Conservation (phyloP, 768 basidiomycete species). For the Suillus brevipes region DNA sequence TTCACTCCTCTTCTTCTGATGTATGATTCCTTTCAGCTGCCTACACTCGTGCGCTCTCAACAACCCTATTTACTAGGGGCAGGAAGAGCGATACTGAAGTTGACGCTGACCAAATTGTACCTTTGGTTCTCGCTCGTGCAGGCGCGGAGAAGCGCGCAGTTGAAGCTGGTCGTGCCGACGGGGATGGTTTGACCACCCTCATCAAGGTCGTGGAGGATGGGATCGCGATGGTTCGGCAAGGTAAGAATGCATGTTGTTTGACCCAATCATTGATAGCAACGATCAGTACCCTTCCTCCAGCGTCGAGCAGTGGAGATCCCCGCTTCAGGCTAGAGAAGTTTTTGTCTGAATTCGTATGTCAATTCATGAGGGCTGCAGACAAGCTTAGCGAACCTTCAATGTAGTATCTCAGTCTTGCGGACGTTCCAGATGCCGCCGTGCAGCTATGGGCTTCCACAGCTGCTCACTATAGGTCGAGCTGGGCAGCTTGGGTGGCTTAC, state of each 20-base stretch:
- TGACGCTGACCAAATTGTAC: slow-evolving; percentile 67
- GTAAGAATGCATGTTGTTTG: slow-evolving; percentile 33
- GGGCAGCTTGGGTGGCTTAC: slow-evolving; percentile 73
- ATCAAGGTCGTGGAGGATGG: slow-evolving; percentile 64
- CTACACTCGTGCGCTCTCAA: slow-evolving; percentile 56
- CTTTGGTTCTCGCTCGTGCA: slow-evolving; percentile 62
- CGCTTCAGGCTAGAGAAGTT: slow-evolving; percentile 83
- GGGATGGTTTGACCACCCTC: slow-evolving; percentile 51
- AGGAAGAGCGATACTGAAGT: slow-evolving; percentile 20
- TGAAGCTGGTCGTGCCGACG: slow-evolving; percentile 50
- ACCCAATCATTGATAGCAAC: not conserved
- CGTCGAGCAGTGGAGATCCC: slow-evolving; percentile 68
- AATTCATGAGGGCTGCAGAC: not conserved
- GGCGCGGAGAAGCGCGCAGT: slow-evolving; percentile 60
- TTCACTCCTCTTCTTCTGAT: not conserved
- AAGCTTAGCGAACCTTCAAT: slow-evolving; percentile 3
- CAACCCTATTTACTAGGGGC: slow-evolving; percentile 48
- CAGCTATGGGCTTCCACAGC: slow-evolving; percentile 65
- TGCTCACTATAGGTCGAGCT: slow-evolving; percentile 69
- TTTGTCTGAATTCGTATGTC: slow-evolving; percentile 70
- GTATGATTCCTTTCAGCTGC: slow-evolving; percentile 42
- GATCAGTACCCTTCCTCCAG: slow-evolving; percentile 32
- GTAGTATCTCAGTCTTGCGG: slow-evolving; percentile 48
- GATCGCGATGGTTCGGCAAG: slow-evolving; percentile 58
- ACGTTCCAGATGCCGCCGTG: slow-evolving; percentile 54